These are phyloP conservation scores for Penicillium nucicola DNA, from an alignment of 495 filamentous ascomycete species.

Conservation along the genomic window DNA sequence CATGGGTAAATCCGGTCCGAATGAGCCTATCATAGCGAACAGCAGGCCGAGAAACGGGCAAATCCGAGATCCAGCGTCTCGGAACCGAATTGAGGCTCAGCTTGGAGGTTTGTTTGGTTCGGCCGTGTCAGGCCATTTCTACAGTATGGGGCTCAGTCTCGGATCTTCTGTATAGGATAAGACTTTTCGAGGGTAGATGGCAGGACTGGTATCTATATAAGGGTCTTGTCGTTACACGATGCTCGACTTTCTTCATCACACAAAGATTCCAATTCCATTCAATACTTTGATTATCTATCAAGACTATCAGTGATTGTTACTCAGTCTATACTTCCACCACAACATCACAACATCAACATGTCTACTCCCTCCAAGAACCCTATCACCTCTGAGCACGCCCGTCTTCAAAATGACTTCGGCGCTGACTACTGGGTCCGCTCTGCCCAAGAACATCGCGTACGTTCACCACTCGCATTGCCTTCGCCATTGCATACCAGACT, in stretches of 20 bases:
- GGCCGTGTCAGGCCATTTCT: background rate
- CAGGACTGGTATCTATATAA: background rate
- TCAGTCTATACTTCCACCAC: constrained; percentile 4
- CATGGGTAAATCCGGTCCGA: too few species aligned
- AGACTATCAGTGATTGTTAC: background rate
- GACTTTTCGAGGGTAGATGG: too few species aligned
- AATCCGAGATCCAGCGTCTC: background rate
- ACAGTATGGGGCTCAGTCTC: background rate
- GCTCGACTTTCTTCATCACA: background rate
- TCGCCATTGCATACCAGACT: background rate
- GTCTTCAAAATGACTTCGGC: constrained; percentile 40
- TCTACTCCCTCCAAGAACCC: background rate
- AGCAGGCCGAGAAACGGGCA: background rate
- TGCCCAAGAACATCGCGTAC: constrained; percentile 19
- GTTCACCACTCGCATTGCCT: constrained; percentile 2
- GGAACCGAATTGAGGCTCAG: background rate
- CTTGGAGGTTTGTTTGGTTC: background rate
- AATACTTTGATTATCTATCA: background rate
- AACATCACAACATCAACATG: constrained; percentile 1
- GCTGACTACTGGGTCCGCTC: constrained; percentile 38
- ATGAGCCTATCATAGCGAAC: too few species aligned
- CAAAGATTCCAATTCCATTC: background rate
- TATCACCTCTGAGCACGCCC: constrained; percentile 12
- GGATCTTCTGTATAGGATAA: background rate
- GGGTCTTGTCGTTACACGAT: background rate